Evolutionary conservation across 257 asterid species (phyloP).

Genomic region (Salvia miltiorrhiza): DNA sequence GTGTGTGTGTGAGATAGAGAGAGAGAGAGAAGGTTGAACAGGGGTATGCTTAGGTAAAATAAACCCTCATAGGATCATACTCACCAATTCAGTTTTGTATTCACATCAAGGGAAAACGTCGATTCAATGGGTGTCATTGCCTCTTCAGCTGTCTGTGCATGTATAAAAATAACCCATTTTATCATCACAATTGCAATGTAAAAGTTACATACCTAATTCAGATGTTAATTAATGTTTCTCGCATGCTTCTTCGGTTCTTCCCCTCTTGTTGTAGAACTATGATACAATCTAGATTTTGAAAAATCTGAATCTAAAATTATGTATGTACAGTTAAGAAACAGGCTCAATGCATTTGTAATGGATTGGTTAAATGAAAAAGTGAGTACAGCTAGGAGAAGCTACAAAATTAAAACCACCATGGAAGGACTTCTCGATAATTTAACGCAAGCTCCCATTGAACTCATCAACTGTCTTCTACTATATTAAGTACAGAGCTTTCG

Average conservation of each 20-base stretch:
- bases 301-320: neutral
- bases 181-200: neutral
- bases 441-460: neutral
- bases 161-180: slow-evolving; percentile 15
- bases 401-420: neutral
- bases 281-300: neutral
- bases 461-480: neutral
- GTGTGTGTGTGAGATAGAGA: neutral
- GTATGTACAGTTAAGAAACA: neutral
- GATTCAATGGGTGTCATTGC: slow-evolving; percentile 99
- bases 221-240: neutral
- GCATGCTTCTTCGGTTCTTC: neutral
- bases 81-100: slow-evolving; percentile 89
- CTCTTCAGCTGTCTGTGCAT: slow-evolving; percentile 83
- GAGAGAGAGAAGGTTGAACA: neutral
- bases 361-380: neutral
- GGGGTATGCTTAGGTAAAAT: neutral
- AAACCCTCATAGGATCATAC: slow-evolving; percentile 25
- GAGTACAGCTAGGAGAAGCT: neutral
- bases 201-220: neutral
- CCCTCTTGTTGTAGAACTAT: neutral
- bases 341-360: neutral
- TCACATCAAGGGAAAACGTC: slow-evolving; percentile 92
- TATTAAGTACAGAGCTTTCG: neutral
- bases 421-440: neutral